A percentile compares a stretch with the other conserved stretches of the same genome.
These are phyloP conservation scores for Hortiboletus rubellus DNA, from an alignment of 1,284 basidiomycete genomes.

Conservation along the genomic window DNA sequence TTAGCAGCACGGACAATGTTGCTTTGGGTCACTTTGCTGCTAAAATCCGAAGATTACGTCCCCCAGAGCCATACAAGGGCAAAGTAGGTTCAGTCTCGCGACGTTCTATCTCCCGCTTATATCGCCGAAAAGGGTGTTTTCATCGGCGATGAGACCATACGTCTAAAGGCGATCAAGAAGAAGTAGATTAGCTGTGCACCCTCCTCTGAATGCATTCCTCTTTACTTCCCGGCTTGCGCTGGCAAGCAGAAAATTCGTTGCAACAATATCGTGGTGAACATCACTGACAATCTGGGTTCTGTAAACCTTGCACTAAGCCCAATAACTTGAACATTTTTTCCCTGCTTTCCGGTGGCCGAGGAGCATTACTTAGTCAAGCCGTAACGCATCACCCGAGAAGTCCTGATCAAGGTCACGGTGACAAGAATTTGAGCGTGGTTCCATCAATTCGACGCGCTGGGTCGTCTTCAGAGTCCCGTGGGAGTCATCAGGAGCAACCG, in stretches of 20 bases:
- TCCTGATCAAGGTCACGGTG: no score
- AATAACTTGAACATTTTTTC: not conserved
- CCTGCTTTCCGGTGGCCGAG: not conserved
- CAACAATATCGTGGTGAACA: not conserved
- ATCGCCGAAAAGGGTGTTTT: constrained; percentile 74
- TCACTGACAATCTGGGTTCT: not conserved
- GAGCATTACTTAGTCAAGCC: not conserved
- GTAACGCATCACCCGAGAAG: not conserved
- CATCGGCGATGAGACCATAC: constrained; percentile 85
- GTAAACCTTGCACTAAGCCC: not conserved
- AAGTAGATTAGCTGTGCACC: constrained; percentile 58
- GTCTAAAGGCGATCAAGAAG: constrained; percentile 92
- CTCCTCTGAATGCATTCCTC: constrained; percentile 5
- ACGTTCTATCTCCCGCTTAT: constrained; percentile 8
- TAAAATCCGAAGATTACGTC: constrained; percentile 79
- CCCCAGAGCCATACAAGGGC: constrained; percentile 97
- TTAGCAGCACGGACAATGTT: constrained; percentile 74
- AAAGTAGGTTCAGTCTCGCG: constrained; percentile 61
- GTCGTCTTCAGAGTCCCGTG: not conserved
- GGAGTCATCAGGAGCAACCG: not conserved
- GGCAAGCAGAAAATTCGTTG: not conserved
- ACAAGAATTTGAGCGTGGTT: not conserved
- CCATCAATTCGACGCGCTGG: not conserved
- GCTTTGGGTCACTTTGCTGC: constrained; percentile 87
- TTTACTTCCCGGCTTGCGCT: not conserved